Base-by-base conservation (phyloP, 495 filamentous ascomycete genomes). In the Hypoxylon fuscum region DNA sequence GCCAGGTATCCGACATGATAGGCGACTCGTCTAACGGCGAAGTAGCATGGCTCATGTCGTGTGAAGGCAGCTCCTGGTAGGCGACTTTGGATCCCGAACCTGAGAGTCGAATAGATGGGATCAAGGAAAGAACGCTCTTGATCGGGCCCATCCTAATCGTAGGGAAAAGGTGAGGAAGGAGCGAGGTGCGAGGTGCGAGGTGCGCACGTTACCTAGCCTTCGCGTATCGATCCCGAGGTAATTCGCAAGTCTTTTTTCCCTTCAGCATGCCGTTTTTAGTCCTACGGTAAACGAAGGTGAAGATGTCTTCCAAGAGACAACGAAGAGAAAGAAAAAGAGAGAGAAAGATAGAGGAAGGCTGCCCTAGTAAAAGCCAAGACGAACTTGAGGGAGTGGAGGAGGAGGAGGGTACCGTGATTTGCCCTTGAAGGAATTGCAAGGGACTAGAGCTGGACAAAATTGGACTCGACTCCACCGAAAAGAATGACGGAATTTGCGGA, bases 401-500 rank as follows among this genome's bases (percentile, higher is more conserved):
- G 7, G 12, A 35, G 2, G 11, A 31, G 47, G 47, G 55, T 53
- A 18, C 8, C 46, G 34, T 56, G 46, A 63, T 52, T 57, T 57
- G 15, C 55, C 22, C n/a, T n/a, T n/a, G n/a, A n/a, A n/a, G n/a
- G n/a, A 47, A 9, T 29, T 29, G 27, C 27, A 29, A 9, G 27
- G 52, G 45, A 32, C 35, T 42, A 40, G 31, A 54, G 40, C 29
- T 49, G 54, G 49, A 35, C 31, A 37, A 46, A 50, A 50, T 42
- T 61, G 45, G 55, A 21, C 41, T 49, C 15, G 37, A 59, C 63
- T 54, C 52, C 57, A 58, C 63, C 12, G 35, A 48, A 25, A 62
- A 62, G 57, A 66, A 66, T 62, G 57, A 62, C 57, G 63, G 52
- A 57, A 66, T 62, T 52, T 51, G 58, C 57, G 63, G 52, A 57